Conservation (phyloP, 305 asterid species). For the Ilex paraguariensis region DNA sequence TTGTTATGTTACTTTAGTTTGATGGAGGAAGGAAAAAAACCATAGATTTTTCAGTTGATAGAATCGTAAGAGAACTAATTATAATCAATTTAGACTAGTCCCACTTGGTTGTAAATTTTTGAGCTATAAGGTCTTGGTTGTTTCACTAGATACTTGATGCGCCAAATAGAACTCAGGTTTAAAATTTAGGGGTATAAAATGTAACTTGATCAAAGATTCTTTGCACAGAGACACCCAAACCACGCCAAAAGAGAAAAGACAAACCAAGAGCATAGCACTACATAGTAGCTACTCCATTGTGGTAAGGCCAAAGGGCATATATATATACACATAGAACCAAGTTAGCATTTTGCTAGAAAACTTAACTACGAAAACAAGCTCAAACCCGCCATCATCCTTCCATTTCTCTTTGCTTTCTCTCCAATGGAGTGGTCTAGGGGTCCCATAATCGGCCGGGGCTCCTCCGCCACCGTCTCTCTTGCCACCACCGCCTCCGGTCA, state of each 20-base stretch:
- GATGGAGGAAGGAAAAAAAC: no score
- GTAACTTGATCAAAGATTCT: slow-evolving; percentile 36
- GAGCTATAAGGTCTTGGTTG: no score
- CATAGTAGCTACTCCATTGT: slow-evolving; percentile 10
- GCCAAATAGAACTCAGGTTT: no score
- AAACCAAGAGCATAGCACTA: slow-evolving; percentile 21
- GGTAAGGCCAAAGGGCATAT: slow-evolving; percentile 3
- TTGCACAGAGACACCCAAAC: slow-evolving; percentile 26
- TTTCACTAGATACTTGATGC: no score
- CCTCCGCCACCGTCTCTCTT: slow-evolving; percentile 62
- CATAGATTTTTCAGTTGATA: no score
- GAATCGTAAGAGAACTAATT: no score
- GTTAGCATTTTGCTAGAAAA: background rate
- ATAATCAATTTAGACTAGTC: no score
- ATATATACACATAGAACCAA: slow-evolving; percentile 22
- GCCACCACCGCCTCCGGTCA: slow-evolving; percentile 50
- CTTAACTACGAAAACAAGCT: slow-evolving; percentile 1
- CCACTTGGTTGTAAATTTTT: no score
- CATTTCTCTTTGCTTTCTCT: slow-evolving; percentile 11
- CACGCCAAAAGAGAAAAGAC: slow-evolving; percentile 35
- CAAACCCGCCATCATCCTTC: background rate
- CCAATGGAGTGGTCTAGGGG: slow-evolving; percentile 84
- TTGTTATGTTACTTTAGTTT: no score
- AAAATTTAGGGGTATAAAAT: no score
- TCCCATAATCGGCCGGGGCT: slow-evolving; percentile 64